Evolutionary conservation across 225 moss, liverwort and hornwort genomes (phyloP).

Genomic region (Takakia lepidozioides): DNA sequence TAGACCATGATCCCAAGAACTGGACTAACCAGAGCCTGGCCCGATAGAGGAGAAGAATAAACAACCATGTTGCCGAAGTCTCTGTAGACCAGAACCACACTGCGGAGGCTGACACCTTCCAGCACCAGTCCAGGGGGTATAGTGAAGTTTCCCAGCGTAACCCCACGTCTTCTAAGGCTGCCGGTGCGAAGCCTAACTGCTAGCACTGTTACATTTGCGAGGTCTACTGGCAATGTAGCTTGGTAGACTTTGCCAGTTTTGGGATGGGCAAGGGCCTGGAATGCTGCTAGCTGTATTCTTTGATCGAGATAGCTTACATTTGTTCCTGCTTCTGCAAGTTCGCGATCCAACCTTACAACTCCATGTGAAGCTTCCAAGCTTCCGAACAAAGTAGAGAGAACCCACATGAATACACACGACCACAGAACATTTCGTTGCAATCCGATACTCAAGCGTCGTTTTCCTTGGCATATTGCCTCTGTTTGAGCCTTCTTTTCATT

Average conservation of each 20-base stretch:
- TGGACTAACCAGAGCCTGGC: constrained; percentile 39
- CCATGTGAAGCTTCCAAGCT: too few species aligned
- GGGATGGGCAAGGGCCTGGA: constrained; percentile 22
- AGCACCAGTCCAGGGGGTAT: constrained; percentile 42
- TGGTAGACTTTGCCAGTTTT: constrained; percentile 26
- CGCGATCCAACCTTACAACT: too few species aligned
- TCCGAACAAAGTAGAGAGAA: too few species aligned
- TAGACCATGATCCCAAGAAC: constrained; percentile 64
- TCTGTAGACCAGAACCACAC: constrained; percentile 80
- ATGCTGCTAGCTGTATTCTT: constrained; percentile 47
- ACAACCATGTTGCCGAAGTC: constrained; percentile 41
- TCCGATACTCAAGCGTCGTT: too few species aligned
- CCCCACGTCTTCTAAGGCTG: constrained; percentile 47
- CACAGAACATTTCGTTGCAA: too few species aligned
- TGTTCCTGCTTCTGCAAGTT: neutral
- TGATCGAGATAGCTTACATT: constrained; percentile 23
- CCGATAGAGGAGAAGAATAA: constrained; percentile 27
- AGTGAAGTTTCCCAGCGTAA: constrained; percentile 31
- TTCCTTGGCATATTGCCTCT: too few species aligned
- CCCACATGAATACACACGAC: too few species aligned
- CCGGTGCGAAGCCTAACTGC: constrained; percentile 67
- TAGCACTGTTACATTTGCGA: constrained; percentile 38
- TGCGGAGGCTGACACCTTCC: constrained; percentile 14
- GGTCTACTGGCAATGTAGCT: constrained; percentile 20
- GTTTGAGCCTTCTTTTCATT: too few species aligned